These are phyloP conservation scores for Monosporascus sp. DNA, from an alignment of 2,329 filamentous ascomycete species.

Conservation along the genomic window DNA sequence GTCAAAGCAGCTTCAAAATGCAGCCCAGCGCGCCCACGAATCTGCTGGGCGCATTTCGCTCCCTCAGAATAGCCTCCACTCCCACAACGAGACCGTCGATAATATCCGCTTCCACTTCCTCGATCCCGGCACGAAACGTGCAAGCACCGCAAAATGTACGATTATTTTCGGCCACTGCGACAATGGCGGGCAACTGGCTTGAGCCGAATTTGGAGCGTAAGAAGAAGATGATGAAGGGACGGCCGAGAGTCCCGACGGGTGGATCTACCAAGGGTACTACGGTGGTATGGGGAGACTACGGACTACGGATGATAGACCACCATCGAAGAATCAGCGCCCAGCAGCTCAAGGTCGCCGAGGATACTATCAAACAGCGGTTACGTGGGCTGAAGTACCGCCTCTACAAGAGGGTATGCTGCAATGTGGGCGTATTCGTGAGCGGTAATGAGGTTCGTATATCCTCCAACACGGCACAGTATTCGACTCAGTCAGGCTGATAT, in stretches of 20 bases:
- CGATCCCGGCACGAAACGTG: conserved; percentile 28
- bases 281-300: conserved; percentile 94
- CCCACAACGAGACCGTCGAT: conserved; percentile 34
- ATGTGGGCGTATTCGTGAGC: conserved; percentile 90
- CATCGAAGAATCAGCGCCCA: conserved; percentile 83
- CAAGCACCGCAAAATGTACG: conserved; percentile 44
- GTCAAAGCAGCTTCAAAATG: conserved; percentile 35
- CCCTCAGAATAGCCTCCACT: conserved; percentile 41
- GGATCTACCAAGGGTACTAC: conserved; percentile 91
- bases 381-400: conserved; percentile 88
- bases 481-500: conserved; percentile 7
- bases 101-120: conserved; percentile 17
- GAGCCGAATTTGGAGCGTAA: conserved; percentile 71
- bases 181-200: conserved; percentile 68
- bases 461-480: too few species aligned
- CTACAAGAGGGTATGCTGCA: conserved; percentile 86
- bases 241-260: conserved; percentile 81
- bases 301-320: conserved; percentile 88
- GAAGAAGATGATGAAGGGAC: conserved; percentile 86
- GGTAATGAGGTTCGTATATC: conserved; percentile 71
- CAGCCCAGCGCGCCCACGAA: conserved; percentile 38
- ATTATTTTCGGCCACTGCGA: conserved; percentile 67
- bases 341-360: conserved; percentile 85
- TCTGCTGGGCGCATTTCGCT: conserved; percentile 47
- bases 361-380: conserved; percentile 84